These are phyloP conservation scores for Candida corydali DNA, from an alignment of 805 yeast species.

Conservation along the genomic window DNA sequence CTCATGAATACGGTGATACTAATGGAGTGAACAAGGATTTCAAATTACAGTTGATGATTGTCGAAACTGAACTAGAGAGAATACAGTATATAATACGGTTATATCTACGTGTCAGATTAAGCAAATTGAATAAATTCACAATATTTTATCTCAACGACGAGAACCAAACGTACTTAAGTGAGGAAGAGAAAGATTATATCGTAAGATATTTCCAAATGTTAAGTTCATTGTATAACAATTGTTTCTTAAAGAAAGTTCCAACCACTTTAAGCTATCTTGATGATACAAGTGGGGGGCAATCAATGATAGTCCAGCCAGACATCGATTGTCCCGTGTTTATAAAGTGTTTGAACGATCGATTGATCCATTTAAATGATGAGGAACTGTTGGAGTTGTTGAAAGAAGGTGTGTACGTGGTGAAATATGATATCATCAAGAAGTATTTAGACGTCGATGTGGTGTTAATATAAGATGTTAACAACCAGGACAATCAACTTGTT, in stretches of 20 bases:
- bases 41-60: slow-evolving; percentile 74
- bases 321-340: slow-evolving; percentile 75
- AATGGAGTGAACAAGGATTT: slow-evolving; percentile 49
- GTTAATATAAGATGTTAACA: slow-evolving; percentile 49
- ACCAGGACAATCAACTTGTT: slow-evolving; percentile 72
- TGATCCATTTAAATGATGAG: slow-evolving; percentile 25
- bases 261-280: slow-evolving; percentile 66
- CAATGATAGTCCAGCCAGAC: slow-evolving; percentile 81
- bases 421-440: slow-evolving; percentile 46
- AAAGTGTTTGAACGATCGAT: slow-evolving; percentile 34
- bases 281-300: slow-evolving; percentile 54
- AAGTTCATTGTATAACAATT: slow-evolving; percentile 59
- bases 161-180: slow-evolving; percentile 36
- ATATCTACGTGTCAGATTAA: slow-evolving; percentile 72
- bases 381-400: slow-evolving; percentile 51
- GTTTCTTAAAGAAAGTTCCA: slow-evolving; percentile 68
- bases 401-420: slow-evolving; percentile 72
- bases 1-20: slow-evolving; percentile 66
- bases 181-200: slow-evolving; percentile 63
- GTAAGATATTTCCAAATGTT: slow-evolving; percentile 62
- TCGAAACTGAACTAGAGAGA: slow-evolving; percentile 90
- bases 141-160: slow-evolving; percentile 49
- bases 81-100: slow-evolving; percentile 77
- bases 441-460: slow-evolving; percentile 33
- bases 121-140: slow-evolving; percentile 69